Evolutionary conservation across 2,329 filamentous ascomycete species (phyloP).

Genomic region (Aspergillus unguis): DNA sequence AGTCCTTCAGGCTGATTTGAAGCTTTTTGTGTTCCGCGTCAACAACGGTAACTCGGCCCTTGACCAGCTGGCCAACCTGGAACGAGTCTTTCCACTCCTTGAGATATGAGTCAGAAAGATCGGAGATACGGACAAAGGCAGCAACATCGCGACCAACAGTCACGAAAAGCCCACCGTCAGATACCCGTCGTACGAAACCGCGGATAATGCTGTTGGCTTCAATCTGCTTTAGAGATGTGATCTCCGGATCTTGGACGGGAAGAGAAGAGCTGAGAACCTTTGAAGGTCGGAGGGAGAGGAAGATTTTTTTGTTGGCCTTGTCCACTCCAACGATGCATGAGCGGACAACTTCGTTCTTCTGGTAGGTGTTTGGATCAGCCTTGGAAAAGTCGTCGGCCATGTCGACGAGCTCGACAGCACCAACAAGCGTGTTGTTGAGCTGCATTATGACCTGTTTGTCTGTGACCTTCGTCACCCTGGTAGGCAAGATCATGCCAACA

Average conservation of each 20-base stretch:
- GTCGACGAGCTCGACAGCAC: constrained; percentile 76
- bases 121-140: constrained; percentile 78
- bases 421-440: constrained; percentile 74
- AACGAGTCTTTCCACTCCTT: constrained; percentile 95
- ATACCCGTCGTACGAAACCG: constrained; percentile 87
- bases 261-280: constrained; percentile 83
- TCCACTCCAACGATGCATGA: constrained; percentile 84
- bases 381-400: constrained; percentile 82
- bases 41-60: constrained; percentile 74
- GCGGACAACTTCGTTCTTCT: constrained; percentile 80
- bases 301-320: constrained; percentile 75
- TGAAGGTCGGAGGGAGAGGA: constrained; percentile 79
- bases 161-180: constrained; percentile 86
- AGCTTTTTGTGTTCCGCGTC: constrained; percentile 68
- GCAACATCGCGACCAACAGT: constrained; percentile 76
- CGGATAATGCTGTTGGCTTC: constrained; percentile 75
- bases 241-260: constrained; percentile 74
- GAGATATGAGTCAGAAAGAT: constrained; percentile 84
- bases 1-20: constrained; percentile 83
- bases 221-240: constrained; percentile 67
- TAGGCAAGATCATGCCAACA: constrained; percentile 76
- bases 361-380: constrained; percentile 69
- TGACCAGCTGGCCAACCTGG: constrained; percentile 84
- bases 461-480: constrained; percentile 77
- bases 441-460: constrained; percentile 83